Percentiles rank a stretch among this genome's conserved stretches.
Conservation (phyloP, 2,329 filamentous ascomycete species). For the Fusarium albidum region DNA sequence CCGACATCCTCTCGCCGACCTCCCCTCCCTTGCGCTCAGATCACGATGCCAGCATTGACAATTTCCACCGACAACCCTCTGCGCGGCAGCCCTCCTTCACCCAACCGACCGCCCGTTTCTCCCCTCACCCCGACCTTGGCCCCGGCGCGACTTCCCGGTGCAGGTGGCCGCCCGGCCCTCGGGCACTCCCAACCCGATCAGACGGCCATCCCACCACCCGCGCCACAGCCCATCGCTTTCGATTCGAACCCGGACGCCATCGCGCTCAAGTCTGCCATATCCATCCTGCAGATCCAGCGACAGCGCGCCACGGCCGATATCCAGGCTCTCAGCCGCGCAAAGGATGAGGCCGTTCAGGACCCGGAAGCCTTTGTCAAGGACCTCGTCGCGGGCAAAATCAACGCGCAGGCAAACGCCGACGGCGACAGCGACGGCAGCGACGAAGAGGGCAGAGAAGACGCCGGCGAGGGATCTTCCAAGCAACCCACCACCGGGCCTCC, state of each 20-base stretch:
- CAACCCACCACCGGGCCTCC: conserved; percentile 37
- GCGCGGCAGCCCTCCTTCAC: conserved; percentile 51
- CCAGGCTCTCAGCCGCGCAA: conserved; percentile 71
- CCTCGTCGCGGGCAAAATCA: conserved; percentile 68
- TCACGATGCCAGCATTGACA: conserved; percentile 44
- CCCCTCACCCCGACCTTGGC: conserved; percentile 62
- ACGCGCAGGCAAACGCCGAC: conserved; percentile 40
- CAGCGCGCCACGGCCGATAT: conserved; percentile 81
- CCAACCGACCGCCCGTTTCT: conserved; percentile 59
- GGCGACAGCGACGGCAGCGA: conserved; percentile 43
- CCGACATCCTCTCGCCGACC: conserved; percentile 3
- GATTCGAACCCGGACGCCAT: conserved; percentile 83
- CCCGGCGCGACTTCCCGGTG: conserved; percentile 44
- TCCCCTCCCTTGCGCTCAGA: conserved; percentile 9
- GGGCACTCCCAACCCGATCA: conserved; percentile 56
- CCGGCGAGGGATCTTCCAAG: conserved; percentile 33
- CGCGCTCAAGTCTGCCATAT: conserved; percentile 84
- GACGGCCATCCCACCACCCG: conserved; percentile 54
- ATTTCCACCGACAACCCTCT: conserved; percentile 41
- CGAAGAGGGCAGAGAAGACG: conserved; percentile 37
- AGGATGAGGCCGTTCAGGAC: conserved; percentile 73
- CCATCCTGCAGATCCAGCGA: conserved; percentile 86
- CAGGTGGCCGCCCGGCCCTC: conserved; percentile 46
- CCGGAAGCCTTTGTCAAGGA: conserved; percentile 77
- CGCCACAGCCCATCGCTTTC: conserved; percentile 63